phyloP scores from a whole-genome alignment of 306 rosid genomes.

The Castanospermum australe region DNA sequence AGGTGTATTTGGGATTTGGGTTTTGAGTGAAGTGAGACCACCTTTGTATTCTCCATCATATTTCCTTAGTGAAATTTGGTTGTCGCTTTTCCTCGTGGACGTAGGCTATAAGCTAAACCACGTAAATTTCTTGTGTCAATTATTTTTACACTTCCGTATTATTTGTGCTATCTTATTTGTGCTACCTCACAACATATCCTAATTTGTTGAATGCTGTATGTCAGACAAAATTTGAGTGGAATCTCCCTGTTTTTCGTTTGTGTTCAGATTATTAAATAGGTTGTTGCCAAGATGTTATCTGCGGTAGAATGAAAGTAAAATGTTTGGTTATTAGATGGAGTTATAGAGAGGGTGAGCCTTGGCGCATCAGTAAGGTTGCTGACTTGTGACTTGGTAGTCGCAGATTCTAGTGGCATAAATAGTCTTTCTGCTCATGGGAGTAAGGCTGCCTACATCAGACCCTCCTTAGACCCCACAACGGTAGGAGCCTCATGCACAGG shows the following conservation, averaged over 20 bases:
- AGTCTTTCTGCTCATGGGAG: not conserved
- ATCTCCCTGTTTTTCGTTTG: not conserved
- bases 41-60: too few relatives aligned
- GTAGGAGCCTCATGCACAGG: too few relatives aligned
- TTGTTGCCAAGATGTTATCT: not conserved
- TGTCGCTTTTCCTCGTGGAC: too few relatives aligned
- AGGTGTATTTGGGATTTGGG: too few relatives aligned
- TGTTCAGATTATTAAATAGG: not conserved
- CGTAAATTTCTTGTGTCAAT: too few relatives aligned
- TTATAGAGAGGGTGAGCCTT: not conserved
- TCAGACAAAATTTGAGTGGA: not conserved
- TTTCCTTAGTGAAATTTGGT: too few relatives aligned
- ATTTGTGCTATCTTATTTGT: too few relatives aligned
- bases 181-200: too few relatives aligned
- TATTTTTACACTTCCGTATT: too few relatives aligned
- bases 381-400: not conserved
- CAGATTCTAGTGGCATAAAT: not conserved
- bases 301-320: not conserved
- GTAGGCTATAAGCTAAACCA: too few relatives aligned
- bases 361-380: not conserved
- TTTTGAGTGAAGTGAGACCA: too few relatives aligned
- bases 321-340: conserved; percentile 1
- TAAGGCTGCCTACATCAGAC: not conserved
- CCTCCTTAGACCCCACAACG: too few relatives aligned
- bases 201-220: conserved; percentile 3